Evolutionary conservation across 179 eudicot species (phyloP), one percentile per base, ranked within the genome.

Genomic region (Patellifolia procumbens): DNA sequence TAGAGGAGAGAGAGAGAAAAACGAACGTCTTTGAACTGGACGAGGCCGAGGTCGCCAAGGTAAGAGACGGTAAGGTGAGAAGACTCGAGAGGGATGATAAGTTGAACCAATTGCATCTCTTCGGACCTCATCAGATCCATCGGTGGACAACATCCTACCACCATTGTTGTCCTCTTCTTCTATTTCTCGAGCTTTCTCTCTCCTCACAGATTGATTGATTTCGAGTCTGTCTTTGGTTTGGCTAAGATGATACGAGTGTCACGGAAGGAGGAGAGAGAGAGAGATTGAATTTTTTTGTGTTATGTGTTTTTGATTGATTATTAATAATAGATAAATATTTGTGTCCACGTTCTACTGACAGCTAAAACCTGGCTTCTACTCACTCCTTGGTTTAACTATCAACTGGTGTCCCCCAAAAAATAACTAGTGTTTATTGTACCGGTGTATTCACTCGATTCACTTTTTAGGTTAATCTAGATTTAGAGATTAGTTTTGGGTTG

Each of bases 81-180:
- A 65, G 98, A 93, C 60, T 93, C 98, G 22, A 91, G 80, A 35
- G 98, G 96, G 67, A 93, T 81, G 82, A 93, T 90, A 76, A 93
- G 77, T 61, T 91, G 97, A 3, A 88, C 89, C 76, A 93, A 85
- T 19, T 93, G 96, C 98, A 93, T 93, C 82, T 89, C 72, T 76
- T 93, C 94, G 15, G 98, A 91, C 62, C 97, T 84, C 80, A 91
- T 42, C 81, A 93, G 94, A 91, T 93, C 98, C 94, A 93, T 88
- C 56, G 90, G 83, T 61, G 91, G 91, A 73, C 88, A 91, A 75
- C 94, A 88, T 3, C 83, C 83, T 55, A 62, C 85, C 87, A 62
- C 85, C 87, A 83, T 83, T 56, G 64, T 77, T 70, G 53, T 17
- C 52, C 56, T 26, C 69, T 11, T 46, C 31, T 1, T 45, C 11